phyloP scores from a whole-genome alignment of 495 filamentous ascomycete genomes.

The Tuber microsphaerosporum region DNA sequence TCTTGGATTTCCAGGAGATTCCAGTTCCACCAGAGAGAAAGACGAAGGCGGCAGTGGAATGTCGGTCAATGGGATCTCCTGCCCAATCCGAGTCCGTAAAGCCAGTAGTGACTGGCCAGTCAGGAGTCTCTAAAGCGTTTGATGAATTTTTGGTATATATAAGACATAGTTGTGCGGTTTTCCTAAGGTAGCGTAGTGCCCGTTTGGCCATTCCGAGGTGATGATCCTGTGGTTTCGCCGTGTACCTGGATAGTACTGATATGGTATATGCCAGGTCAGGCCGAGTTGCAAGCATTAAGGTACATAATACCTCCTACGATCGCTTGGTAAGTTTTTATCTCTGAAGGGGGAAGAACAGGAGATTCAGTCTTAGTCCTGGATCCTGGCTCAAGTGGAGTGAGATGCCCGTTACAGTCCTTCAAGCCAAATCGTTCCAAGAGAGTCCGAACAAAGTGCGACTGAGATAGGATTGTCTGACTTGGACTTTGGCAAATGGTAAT shows the following conservation, averaged over 20 bases:
- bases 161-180: not conserved
- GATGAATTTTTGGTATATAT: no score
- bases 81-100: conserved; percentile 11
- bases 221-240: not conserved
- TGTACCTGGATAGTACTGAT: conserved; percentile 2
- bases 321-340: no score
- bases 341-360: no score
- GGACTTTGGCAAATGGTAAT: no score
- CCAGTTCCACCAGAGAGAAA: not conserved
- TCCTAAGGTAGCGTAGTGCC: conserved; percentile 19
- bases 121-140: no score
- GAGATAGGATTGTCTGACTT: no score
- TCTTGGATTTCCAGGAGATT: not conserved
- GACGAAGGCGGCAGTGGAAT: not conserved
- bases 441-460: no score
- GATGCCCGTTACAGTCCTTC: no score
- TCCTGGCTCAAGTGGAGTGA: no score
- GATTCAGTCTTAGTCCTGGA: no score
- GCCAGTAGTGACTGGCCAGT: no score
- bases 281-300: not conserved
- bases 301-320: conserved; percentile 2
- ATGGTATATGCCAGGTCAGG: conserved; percentile 5
- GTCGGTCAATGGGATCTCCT: not conserved
- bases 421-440: no score
- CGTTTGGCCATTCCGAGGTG: conserved; percentile 18